A percentile compares a stretch with the other conserved stretches of the same genome.
Conservation (phyloP, 1,284 basidiomycete species). For the Sanghuangporus baumii region DNA sequence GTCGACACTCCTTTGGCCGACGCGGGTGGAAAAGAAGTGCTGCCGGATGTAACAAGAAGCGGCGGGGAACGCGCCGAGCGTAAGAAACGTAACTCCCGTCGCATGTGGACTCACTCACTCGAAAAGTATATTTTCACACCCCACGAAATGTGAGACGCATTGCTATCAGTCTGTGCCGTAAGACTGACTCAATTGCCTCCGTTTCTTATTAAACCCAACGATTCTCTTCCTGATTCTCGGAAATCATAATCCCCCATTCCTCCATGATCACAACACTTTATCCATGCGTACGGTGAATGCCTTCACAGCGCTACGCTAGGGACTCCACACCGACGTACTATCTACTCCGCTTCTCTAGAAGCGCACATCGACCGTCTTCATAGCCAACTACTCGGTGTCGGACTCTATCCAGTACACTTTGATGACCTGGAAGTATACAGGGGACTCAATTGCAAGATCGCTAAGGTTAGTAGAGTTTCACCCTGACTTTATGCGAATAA, state of each 20-base stretch:
- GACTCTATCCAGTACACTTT: slow-evolving; percentile 47
- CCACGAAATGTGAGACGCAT: slow-evolving; percentile 50
- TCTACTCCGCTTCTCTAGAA: slow-evolving; percentile 31
- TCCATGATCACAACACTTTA: background rate
- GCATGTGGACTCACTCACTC: slow-evolving; percentile 69
- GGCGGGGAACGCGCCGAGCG: slow-evolving; percentile 23
- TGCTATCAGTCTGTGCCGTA: background rate
- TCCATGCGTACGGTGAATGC: background rate
- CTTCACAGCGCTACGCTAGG: slow-evolving; percentile 51
- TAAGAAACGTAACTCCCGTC: slow-evolving; percentile 56
- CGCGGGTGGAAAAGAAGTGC: background rate
- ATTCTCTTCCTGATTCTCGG: background rate
- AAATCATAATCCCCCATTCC: background rate
- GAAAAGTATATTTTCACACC: slow-evolving; percentile 65
- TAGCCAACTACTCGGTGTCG: slow-evolving; percentile 42
- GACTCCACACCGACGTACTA: slow-evolving; percentile 40
- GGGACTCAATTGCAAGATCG: slow-evolving; percentile 64
- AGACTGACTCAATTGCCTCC: background rate
- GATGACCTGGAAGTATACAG: slow-evolving; percentile 49
- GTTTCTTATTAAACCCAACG: background rate
- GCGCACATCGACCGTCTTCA: slow-evolving; percentile 58
- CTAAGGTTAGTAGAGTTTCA: slow-evolving; percentile 43
- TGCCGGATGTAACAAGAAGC: background rate
- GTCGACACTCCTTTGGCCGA: background rate
- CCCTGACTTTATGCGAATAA: background rate